A percentile compares a stretch with the other conserved stretches of the same genome.
These are phyloP conservation scores for Cinnamomum chago DNA, from an alignment of 164 flowering plant species.

Conservation along the genomic window DNA sequence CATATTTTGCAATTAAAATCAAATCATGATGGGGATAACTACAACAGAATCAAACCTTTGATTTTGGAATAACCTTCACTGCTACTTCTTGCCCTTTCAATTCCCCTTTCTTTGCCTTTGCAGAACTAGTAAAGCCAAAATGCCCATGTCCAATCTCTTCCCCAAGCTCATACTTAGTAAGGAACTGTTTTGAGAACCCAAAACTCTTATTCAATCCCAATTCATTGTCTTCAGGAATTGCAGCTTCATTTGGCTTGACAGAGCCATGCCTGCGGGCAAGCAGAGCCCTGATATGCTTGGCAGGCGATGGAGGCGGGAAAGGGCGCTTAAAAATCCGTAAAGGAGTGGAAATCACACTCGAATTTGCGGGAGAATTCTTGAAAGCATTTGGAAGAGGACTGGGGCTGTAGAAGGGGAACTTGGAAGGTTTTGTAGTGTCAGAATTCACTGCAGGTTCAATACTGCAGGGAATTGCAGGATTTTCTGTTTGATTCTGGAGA, in stretches of 20 bases:
- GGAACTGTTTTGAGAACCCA: constrained; percentile 71
- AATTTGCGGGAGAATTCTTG: constrained; percentile 72
- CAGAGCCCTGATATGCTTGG: constrained; percentile 89
- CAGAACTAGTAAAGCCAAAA: constrained; percentile 88
- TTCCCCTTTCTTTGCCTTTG: constrained; percentile 77
- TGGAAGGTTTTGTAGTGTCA: constrained; percentile 39
- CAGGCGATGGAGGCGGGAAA: constrained; percentile 98
- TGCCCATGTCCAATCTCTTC: constrained; percentile 94
- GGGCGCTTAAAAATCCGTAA: constrained; percentile 74
- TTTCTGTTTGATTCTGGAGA: constrained; percentile 23
- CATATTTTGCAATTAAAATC: background rate
- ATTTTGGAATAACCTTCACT: constrained; percentile 86
- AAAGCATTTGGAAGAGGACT: constrained; percentile 67
- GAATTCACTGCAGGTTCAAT: constrained; percentile 21
- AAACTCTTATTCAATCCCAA: constrained; percentile 78
- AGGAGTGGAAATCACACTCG: constrained; percentile 70
- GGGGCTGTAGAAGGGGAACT: constrained; percentile 73
- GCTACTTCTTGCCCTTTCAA: constrained; percentile 91
- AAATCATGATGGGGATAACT: background rate
- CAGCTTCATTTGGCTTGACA: constrained; percentile 83
- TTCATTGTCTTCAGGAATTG: constrained; percentile 80
- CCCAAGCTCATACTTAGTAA: constrained; percentile 68
- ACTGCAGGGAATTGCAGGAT: constrained; percentile 17
- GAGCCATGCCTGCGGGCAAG: constrained; percentile 86
- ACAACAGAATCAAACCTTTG: constrained; percentile 54